Conservation (phyloP, 2,329 filamentous ascomycete species). For the Sarocladiaceae sp. region DNA sequence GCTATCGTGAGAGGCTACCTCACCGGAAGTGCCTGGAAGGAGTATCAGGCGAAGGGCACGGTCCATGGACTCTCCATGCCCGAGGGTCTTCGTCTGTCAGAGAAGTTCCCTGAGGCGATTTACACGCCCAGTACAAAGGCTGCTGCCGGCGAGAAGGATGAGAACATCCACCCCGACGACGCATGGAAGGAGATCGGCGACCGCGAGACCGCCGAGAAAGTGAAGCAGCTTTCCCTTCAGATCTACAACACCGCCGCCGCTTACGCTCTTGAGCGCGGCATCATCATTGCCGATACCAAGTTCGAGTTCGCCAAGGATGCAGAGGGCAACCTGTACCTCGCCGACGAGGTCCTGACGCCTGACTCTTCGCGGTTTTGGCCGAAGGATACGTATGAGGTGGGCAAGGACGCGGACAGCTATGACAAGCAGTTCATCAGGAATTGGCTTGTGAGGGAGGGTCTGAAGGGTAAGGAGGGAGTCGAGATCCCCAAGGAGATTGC, state of each 20-base stretch:
- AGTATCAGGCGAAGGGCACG: constrained; percentile 68
- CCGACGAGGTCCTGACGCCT: constrained; percentile 84
- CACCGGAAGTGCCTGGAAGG: constrained; percentile 78
- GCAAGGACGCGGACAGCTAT: constrained; percentile 74
- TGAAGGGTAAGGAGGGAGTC: constrained; percentile 48
- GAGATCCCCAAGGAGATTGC: constrained; percentile 65
- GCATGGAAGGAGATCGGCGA: constrained; percentile 41
- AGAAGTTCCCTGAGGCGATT: constrained; percentile 63
- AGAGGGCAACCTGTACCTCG: constrained; percentile 57
- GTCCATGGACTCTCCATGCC: constrained; percentile 74
- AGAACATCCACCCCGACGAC: constrained; percentile 75
- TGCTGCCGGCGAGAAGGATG: constrained; percentile 70
- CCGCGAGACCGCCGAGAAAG: constrained; percentile 24
- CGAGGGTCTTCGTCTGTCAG: constrained; percentile 64
- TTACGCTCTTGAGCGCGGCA: constrained; percentile 47
- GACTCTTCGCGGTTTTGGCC: constrained; percentile 87
- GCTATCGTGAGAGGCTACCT: constrained; percentile 75
- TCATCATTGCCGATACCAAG: constrained; percentile 43
- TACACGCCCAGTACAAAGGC: constrained; percentile 83
- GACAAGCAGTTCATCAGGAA: constrained; percentile 85
- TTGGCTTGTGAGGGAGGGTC: constrained; percentile 69
- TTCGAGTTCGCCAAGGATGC: constrained; percentile 45
- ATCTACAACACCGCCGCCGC: constrained; percentile 45
- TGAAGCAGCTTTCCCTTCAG: constrained; percentile 25
- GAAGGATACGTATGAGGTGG: constrained; percentile 57